Conservation (phyloP, 2,329 filamentous ascomycete genomes). For the Sporothrix schenckii region DNA sequence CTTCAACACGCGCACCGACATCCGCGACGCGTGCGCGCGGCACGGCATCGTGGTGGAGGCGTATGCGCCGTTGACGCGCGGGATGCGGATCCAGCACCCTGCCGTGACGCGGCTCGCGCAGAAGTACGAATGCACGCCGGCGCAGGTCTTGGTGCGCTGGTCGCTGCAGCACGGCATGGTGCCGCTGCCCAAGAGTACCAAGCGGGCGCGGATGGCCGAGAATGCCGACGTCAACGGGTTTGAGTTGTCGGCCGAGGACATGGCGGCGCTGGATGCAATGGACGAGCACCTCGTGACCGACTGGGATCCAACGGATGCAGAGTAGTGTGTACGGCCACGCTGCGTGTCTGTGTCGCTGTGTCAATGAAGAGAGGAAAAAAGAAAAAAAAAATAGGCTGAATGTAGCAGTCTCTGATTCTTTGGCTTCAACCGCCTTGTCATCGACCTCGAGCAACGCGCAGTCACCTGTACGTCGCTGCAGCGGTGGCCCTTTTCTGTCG, state of each 20-base stretch:
- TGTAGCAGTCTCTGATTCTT: too few relatives aligned
- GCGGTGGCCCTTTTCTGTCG: slow-evolving; percentile 47
- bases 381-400: too few relatives aligned
- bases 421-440: slow-evolving; percentile 43
- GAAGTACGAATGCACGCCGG: slow-evolving; percentile 71
- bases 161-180: slow-evolving; percentile 74
- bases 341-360: too few relatives aligned
- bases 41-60: slow-evolving; percentile 74
- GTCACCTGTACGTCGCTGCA: slow-evolving; percentile 41
- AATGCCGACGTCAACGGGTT: slow-evolving; percentile 66
- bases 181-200: slow-evolving; percentile 72
- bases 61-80: slow-evolving; percentile 76
- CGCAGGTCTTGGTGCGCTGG: slow-evolving; percentile 77
- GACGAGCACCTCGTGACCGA: slow-evolving; percentile 76
- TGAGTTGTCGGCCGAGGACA: slow-evolving; percentile 64
- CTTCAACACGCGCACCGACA: slow-evolving; percentile 73
- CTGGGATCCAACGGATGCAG: slow-evolving; percentile 46
- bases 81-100: slow-evolving; percentile 68
- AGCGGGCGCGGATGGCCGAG: slow-evolving; percentile 62
- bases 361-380: too few relatives aligned
- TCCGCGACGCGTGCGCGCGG: slow-evolving; percentile 66
- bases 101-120: slow-evolving; percentile 63
- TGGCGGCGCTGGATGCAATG: slow-evolving; percentile 63
- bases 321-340: too few relatives aligned
- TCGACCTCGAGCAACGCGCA: slow-evolving; percentile 49